These are phyloP conservation scores for Melampsora abietis-canadensis DNA, from an alignment of 1,284 basidiomycete species.

Conservation along the genomic window DNA sequence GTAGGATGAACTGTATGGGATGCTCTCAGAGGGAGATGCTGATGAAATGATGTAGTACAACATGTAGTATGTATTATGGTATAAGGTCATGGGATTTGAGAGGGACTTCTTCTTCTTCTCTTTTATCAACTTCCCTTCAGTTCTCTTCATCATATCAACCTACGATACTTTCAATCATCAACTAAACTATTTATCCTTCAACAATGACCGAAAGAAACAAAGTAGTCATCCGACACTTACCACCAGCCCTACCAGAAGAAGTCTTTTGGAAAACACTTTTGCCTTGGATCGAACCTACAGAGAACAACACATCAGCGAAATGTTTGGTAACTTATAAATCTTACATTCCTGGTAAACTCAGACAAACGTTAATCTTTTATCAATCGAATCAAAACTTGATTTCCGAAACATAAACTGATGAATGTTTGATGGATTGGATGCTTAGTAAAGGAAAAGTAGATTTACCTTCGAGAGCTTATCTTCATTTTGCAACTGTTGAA, in stretches of 20 bases:
- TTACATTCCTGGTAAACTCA: slow-evolving; percentile 45
- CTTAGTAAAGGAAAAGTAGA: slow-evolving; percentile 33
- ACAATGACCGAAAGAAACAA: slow-evolving; percentile 60
- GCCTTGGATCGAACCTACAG: slow-evolving; percentile 73
- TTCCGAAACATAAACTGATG: neutral
- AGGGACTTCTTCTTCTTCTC: no score
- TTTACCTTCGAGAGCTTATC: slow-evolving; percentile 63
- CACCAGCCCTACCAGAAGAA: slow-evolving; percentile 84
- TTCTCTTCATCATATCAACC: no score
- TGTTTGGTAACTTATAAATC: slow-evolving; percentile 48
- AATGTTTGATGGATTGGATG: neutral
- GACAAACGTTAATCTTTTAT: slow-evolving; percentile 42
- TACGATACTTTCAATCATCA: no score
- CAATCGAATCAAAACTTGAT: neutral
- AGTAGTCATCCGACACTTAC: slow-evolving; percentile 79
- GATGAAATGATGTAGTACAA: no score
- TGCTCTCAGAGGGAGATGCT: no score
- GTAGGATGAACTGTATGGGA: no score
- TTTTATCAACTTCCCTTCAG: no score
- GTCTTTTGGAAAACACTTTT: slow-evolving; percentile 89
- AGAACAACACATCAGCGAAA: slow-evolving; percentile 71
- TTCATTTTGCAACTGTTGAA: slow-evolving; percentile 76
- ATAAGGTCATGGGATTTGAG: no score
- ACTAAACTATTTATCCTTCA: neutral
- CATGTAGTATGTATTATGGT: no score